These are phyloP conservation scores for Phanerodontia chrysosporium DNA, from an alignment of 768 basidiomycete genomes.

Conservation along the genomic window DNA sequence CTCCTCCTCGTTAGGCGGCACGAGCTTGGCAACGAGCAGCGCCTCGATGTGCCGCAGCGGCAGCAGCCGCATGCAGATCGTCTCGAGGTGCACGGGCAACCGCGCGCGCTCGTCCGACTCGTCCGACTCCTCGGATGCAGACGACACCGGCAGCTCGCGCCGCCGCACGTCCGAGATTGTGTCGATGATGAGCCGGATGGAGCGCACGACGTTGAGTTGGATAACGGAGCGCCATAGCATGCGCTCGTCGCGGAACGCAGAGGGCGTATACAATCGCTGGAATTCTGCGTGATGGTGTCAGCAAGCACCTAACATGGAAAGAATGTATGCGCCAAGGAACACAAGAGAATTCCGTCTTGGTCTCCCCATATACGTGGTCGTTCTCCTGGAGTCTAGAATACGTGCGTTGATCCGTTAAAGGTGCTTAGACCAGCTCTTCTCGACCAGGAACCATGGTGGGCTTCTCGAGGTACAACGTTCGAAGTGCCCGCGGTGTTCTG, in stretches of 20 bases:
- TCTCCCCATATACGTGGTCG: no score
- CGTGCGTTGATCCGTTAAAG: no score
- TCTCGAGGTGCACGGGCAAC: conserved; percentile 45
- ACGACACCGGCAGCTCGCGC: conserved; percentile 20
- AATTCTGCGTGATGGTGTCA: conserved; percentile 47
- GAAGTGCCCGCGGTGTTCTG: no score
- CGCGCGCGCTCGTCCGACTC: conserved; percentile 19
- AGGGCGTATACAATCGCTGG: conserved; percentile 70
- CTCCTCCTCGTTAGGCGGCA: conserved; percentile 61
- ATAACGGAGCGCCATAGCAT: conserved; percentile 82
- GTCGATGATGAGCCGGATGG: conserved; percentile 70
- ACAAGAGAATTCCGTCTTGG: no score
- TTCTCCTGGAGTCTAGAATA: no score
- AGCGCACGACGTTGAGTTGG: conserved; percentile 78
- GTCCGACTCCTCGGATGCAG: conserved; percentile 12
- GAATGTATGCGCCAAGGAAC: neutral
- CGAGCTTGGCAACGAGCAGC: conserved; percentile 63
- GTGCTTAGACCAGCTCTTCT: no score
- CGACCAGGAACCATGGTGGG: no score
- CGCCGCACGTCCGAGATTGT: conserved; percentile 36
- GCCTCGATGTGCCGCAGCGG: conserved; percentile 70
- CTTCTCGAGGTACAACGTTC: no score
- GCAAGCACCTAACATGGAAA: neutral
- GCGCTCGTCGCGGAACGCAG: conserved; percentile 69
- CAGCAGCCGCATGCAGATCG: conserved; percentile 55